These are phyloP conservation scores for Alternaria arborescens DNA, from an alignment of 2,329 filamentous ascomycete genomes.

Conservation along the genomic window DNA sequence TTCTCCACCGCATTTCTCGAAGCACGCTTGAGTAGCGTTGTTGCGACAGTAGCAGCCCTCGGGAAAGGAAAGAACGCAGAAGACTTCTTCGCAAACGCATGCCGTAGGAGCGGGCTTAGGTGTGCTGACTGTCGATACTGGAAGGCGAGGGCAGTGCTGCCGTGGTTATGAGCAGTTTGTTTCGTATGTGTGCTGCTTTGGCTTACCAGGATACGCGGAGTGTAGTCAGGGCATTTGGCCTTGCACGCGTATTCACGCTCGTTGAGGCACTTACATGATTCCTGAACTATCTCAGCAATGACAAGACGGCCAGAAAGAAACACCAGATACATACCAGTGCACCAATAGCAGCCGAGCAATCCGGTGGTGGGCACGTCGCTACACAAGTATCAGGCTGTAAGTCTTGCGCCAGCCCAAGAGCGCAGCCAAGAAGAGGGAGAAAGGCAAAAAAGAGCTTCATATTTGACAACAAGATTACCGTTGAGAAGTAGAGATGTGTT, in stretches of 20 bases:
- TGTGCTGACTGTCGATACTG: not conserved
- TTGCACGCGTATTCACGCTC: conserved; percentile 35
- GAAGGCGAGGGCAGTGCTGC: not conserved
- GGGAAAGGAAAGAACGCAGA: conserved; percentile 38
- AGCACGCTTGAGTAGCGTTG: conserved; percentile 30
- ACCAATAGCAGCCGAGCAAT: not conserved
- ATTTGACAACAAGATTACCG: not conserved
- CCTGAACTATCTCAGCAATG: conserved; percentile 12
- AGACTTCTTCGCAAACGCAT: conserved; percentile 13
- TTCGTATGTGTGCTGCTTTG: fast-evolving
- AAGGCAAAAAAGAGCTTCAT: conserved; percentile 11
- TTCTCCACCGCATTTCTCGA: conserved; percentile 35
- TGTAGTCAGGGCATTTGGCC: conserved; percentile 34
- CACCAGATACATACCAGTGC: not conserved
- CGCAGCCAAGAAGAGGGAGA: conserved; percentile 7
- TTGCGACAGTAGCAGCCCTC: conserved; percentile 41
- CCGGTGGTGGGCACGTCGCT: not conserved
- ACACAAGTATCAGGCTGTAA: not conserved
- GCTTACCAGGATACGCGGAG: conserved; percentile 9
- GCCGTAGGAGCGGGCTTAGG: not conserved
- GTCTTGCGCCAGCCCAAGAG: not conserved
- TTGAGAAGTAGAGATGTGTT: not conserved
- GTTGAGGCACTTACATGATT: conserved; percentile 42
- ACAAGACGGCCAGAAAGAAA: not conserved
- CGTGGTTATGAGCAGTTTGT: not conserved